A percentile compares a stretch with the other conserved stretches of the same genome.
phyloP scores from a whole-genome alignment of 2,329 filamentous ascomycete genomes.

The Anisogramma anomala region DNA sequence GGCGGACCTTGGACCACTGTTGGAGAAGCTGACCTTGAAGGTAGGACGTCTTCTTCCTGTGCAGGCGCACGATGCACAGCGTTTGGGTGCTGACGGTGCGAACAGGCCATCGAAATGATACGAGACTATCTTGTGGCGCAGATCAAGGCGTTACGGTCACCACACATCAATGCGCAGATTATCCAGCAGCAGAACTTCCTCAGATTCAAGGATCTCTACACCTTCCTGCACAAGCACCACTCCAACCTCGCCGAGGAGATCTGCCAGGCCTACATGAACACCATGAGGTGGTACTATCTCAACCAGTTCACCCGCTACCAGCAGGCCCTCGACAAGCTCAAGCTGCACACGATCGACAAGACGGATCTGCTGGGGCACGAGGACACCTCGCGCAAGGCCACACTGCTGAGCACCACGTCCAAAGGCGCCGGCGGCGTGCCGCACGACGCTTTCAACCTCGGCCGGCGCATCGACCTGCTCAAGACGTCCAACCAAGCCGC shows the following conservation, averaged over 20 bases:
- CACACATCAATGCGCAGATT: conserved; percentile 93
- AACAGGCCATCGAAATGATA: conserved; percentile 77
- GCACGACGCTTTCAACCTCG: conserved; percentile 82
- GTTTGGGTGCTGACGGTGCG: background rate
- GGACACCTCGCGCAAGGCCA: conserved; percentile 53
- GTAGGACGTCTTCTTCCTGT: conserved; percentile 27
- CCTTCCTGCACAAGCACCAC: conserved; percentile 75
- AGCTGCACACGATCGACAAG: conserved; percentile 70
- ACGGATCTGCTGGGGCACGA: conserved; percentile 76
- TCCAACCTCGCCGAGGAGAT: conserved; percentile 80
- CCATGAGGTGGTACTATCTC: conserved; percentile 96
- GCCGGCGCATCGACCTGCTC: conserved; percentile 73
- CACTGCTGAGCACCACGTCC: conserved; percentile 37
- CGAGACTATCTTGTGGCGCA: conserved; percentile 89
- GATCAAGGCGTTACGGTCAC: conserved; percentile 85
- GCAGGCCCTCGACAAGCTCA: conserved; percentile 71
- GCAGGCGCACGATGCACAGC: background rate
- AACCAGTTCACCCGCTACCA: conserved; percentile 86
- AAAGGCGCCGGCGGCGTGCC: conserved; percentile 41
- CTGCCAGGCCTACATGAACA: conserved; percentile 87
- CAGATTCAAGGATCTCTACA: conserved; percentile 76
- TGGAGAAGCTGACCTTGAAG: conserved; percentile 76
- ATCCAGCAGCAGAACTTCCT: conserved; percentile 90
- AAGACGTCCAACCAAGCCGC: conserved; percentile 63
- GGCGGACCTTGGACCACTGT: conserved; percentile 71